These are phyloP conservation scores for Cicer cuneatum DNA, from an alignment of 306 rosid genomes.

Conservation along the genomic window DNA sequence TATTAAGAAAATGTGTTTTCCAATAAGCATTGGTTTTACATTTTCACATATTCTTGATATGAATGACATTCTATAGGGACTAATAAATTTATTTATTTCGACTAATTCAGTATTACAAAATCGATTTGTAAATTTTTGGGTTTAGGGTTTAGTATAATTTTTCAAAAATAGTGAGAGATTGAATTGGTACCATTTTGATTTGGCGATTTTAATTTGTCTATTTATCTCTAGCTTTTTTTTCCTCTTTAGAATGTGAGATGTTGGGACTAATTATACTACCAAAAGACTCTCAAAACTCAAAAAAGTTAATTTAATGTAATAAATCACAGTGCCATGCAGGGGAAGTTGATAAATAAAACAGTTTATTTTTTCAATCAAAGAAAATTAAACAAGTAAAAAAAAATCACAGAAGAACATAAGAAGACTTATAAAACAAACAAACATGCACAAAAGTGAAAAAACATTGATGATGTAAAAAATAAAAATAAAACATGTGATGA, in stretches of 20 bases:
- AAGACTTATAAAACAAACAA: constrained; percentile 13
- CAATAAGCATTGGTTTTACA: constrained; percentile 3
- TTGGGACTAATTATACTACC: too few species aligned
- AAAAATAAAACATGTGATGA: not conserved
- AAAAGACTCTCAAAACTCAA: not conserved
- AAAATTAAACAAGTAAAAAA: not conserved
- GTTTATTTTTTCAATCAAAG: constrained; percentile 14
- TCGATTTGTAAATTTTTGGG: too few species aligned
- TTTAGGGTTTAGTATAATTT: too few species aligned
- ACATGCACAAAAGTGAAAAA: constrained; percentile 3
- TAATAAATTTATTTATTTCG: not conserved
- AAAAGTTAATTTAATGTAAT: constrained; percentile 15
- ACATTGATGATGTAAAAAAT: not conserved
- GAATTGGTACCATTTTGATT: too few species aligned
- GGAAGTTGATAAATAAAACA: constrained; percentile 33
- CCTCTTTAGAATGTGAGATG: too few species aligned
- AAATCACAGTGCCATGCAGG: constrained; percentile 43
- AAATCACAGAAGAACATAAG: not conserved
- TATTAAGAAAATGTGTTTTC: constrained; percentile 26
- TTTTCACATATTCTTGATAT: constrained; percentile 30
- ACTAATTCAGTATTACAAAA: not conserved
- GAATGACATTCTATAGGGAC: not conserved
- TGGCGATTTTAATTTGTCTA: too few species aligned
- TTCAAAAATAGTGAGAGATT: too few species aligned
- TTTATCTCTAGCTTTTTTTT: too few species aligned